These are phyloP conservation scores for Jackrogersella minutella DNA, from an alignment of 495 filamentous ascomycete species.

Conservation along the genomic window DNA sequence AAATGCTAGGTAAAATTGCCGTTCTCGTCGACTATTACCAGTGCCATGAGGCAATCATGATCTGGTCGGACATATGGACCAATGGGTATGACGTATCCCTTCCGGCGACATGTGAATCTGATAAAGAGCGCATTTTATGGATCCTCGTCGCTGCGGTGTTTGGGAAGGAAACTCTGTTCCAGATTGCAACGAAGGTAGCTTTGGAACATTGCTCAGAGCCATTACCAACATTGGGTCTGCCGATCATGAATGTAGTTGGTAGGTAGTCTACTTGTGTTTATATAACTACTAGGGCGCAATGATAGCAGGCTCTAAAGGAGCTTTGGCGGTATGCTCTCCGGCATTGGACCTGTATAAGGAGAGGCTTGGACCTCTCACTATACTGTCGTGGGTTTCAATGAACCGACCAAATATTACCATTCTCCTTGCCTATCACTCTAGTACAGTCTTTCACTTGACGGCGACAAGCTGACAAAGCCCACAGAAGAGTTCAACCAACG, in stretches of 20 bases:
- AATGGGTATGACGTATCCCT: not conserved
- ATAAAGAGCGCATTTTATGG: slow-evolving; percentile 9
- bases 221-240: slow-evolving; percentile 7
- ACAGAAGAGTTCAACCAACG: not conserved
- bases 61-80: slow-evolving; percentile 58
- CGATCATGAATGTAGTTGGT: slow-evolving; percentile 12
- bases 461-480: not conserved
- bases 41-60: slow-evolving; percentile 52
- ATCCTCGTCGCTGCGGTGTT: slow-evolving; percentile 8
- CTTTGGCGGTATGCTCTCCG: too few relatives aligned
- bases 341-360: too few relatives aligned
- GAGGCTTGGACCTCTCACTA: too few relatives aligned
- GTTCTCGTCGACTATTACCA: slow-evolving; percentile 61
- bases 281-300: too few relatives aligned
- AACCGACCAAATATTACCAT: too few relatives aligned
- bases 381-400: too few relatives aligned
- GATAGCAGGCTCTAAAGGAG: too few relatives aligned
- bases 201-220: not conserved
- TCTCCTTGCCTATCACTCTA: too few relatives aligned
- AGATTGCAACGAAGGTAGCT: not conserved
- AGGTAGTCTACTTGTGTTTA: not conserved
- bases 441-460: not conserved
- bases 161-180: not conserved
- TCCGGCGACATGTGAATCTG: not conserved
- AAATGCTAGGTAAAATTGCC: slow-evolving; percentile 59